Evolutionary conservation across 495 filamentous ascomycete genomes (phyloP).

Genomic region (Aspergillus sclerotiicarbonarius): DNA sequence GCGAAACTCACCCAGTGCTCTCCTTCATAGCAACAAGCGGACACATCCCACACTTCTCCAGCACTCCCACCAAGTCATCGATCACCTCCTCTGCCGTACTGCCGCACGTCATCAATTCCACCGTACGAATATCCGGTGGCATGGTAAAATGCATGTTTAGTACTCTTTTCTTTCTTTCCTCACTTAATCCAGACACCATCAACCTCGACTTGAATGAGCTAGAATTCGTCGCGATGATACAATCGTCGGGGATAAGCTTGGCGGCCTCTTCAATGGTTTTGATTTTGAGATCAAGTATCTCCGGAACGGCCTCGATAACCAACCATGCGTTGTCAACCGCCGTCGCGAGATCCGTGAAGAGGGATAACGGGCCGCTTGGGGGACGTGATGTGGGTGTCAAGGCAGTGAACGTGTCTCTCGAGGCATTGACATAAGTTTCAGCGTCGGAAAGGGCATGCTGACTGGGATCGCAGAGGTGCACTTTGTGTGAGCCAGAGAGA

Average conservation of each 20-base stretch:
- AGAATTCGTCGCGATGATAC: constrained; percentile 49
- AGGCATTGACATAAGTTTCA: constrained; percentile 33
- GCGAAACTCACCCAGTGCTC: constrained; percentile 43
- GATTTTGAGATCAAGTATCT: constrained; percentile 49
- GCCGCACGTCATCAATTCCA: constrained; percentile 58
- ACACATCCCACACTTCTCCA: constrained; percentile 40
- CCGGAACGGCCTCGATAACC: constrained; percentile 53
- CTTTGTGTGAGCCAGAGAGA: constrained; percentile 43
- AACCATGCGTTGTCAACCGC: constrained; percentile 35
- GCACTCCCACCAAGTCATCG: constrained; percentile 35
- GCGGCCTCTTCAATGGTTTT: constrained; percentile 45
- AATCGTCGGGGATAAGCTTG: constrained; percentile 34
- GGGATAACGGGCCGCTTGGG: constrained; percentile 14
- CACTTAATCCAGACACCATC: constrained; percentile 21
- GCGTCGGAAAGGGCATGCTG: constrained; percentile 25
- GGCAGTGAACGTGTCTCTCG: constrained; percentile 28
- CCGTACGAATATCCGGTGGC: constrained; percentile 45
- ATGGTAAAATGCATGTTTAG: constrained; percentile 55
- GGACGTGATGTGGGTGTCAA: constrained; percentile 1
- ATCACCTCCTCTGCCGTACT: constrained; percentile 46
- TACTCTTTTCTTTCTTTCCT: constrained; percentile 19
- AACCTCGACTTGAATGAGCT: constrained; percentile 30
- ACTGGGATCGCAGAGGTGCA: constrained; percentile 40
- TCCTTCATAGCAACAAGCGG: constrained; percentile 40
- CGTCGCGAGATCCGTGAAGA: constrained; percentile 23